Base-by-base conservation (phyloP, 1,284 basidiomycete genomes). In the Sporisorium scitamineum region DNA sequence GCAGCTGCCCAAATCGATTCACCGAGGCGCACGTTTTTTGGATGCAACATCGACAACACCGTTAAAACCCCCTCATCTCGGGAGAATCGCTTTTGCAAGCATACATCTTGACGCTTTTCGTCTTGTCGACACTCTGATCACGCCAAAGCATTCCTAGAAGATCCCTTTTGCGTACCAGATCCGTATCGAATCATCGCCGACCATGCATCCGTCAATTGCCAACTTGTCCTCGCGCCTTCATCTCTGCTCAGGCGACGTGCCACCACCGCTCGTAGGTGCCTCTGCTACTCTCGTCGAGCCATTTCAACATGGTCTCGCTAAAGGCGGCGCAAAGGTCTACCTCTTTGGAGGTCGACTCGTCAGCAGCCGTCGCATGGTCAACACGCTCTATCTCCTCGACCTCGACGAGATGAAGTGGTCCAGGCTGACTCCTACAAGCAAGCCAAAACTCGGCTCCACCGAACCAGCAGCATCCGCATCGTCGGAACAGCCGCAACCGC, bases 331-430 rank as follows among this genome's bases (percentile, higher is more conserved):
- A 2, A 52, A 70, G 29, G 29, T 81, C 50, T 82, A 82, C 54
- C 70, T 83, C 41, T 83, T 83, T 32, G 81, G 80, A 5, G 81
- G 81, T 26, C 77, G 81, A 20, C 73, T 83, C 27, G 81, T 80
- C 62, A 78, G 71, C 45, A 83, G 76, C 45, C 70, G 80, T 32
- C 60, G 76, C 18, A 81, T 83, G 80, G 72, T 78, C 57, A 78
- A 74, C 64, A 72, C 77, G 41, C 75, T 83, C 44, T 83, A 80
- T 57, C 24, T 64, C 20, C 73, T 83, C 31, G 75, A 82, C 34
- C 70, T 83, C 24, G 70, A 71, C 41, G 61, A 75, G 42, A 69
- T 83, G 59, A 57, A 34, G 26, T 83, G 81, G 81, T 58, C 54
- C 29, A 62, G 62, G 48, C 50, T 72, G 26, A 56, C 27, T 14